phyloP scores from a whole-genome alignment of 345 rosid species.

The Anastatica hierochuntica region DNA sequence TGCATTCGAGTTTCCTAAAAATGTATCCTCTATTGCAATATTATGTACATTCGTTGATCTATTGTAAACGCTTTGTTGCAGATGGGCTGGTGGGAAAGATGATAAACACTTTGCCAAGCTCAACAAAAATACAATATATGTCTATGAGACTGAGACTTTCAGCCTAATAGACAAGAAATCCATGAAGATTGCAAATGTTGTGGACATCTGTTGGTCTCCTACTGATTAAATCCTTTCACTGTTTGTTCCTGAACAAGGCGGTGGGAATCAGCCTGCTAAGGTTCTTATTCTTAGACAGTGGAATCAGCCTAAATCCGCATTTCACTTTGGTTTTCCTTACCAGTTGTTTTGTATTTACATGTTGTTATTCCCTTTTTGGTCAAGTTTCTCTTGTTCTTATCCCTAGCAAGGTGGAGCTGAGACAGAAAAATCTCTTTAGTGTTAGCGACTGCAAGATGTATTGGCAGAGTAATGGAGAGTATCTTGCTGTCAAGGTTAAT shows the following conservation, averaged over 20 bases:
- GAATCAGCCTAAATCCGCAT: neutral
- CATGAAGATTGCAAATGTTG: constrained; percentile 72
- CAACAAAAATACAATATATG: constrained; percentile 73
- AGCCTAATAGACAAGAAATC: constrained; percentile 85
- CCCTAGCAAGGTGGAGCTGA: constrained; percentile 78
- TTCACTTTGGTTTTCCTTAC: neutral
- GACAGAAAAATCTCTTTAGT: constrained; percentile 92
- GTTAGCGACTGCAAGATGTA: constrained; percentile 96
- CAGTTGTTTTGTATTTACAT: neutral
- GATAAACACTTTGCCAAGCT: constrained; percentile 81
- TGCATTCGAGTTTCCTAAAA: neutral
- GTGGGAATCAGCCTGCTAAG: constrained; percentile 97
- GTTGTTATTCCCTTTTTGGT: neutral
- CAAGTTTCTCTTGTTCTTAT: constrained; percentile 88
- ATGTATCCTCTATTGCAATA: neutral
- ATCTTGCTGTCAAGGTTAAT: constrained; percentile 89
- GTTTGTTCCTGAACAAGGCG: constrained; percentile 94
- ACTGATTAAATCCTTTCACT: constrained; percentile 76
- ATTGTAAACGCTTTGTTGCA: constrained; percentile 15
- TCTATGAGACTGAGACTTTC: constrained; percentile 87
- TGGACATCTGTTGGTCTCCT: constrained; percentile 91
- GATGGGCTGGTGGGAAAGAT: constrained; percentile 92
- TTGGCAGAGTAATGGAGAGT: constrained; percentile 97
- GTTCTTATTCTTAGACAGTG: constrained; percentile 21
- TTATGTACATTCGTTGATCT: constrained; percentile 4